phyloP scores from a whole-genome alignment of 2,329 filamentous ascomycete genomes.

The Ophiobolus disseminans region DNA sequence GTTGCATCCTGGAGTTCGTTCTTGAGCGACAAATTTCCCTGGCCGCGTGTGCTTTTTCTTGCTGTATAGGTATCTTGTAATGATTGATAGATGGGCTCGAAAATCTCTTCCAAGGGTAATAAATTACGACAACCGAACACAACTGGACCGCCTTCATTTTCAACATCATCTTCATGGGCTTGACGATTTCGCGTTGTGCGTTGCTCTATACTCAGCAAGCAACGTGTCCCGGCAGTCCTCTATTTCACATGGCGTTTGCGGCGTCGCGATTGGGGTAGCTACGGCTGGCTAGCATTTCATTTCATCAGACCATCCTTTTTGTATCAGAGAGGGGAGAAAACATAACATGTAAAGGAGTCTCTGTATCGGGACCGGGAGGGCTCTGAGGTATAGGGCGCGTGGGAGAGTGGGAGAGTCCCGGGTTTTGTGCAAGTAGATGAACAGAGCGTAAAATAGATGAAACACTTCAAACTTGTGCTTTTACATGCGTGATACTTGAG shows the following conservation, averaged over 20 bases:
- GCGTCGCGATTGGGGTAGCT: constrained; percentile 32
- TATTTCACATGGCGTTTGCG: constrained; percentile 35
- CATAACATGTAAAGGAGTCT: constrained; percentile 39
- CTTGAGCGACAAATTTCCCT: constrained; percentile 38
- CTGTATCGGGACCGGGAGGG: constrained; percentile 19
- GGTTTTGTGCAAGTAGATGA: constrained; percentile 29
- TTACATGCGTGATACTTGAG: too few relatives aligned
- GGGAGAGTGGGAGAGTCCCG: constrained; percentile 18
- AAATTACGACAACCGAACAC: constrained; percentile 41
- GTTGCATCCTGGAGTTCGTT: constrained; percentile 47
- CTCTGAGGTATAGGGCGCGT: constrained; percentile 23
- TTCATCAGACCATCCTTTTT: constrained; percentile 32
- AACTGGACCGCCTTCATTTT: constrained; percentile 38
- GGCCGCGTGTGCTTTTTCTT: constrained; percentile 36
- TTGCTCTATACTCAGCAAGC: constrained; percentile 26
- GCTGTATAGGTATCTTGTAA: constrained; percentile 52
- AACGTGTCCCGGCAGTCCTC: constrained; percentile 30
- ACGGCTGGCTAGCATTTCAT: constrained; percentile 32
- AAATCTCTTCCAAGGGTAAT: constrained; percentile 46
- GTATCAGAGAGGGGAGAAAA: constrained; percentile 34
- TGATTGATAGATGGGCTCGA: constrained; percentile 50
- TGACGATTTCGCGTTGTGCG: constrained; percentile 28
- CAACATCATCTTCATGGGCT: constrained; percentile 32
- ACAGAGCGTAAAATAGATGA: constrained; percentile 31
- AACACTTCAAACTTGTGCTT: constrained; percentile 15